Conservation (phyloP, 108 stramenopile species). For the Asterionellopsis glacialis region DNA sequence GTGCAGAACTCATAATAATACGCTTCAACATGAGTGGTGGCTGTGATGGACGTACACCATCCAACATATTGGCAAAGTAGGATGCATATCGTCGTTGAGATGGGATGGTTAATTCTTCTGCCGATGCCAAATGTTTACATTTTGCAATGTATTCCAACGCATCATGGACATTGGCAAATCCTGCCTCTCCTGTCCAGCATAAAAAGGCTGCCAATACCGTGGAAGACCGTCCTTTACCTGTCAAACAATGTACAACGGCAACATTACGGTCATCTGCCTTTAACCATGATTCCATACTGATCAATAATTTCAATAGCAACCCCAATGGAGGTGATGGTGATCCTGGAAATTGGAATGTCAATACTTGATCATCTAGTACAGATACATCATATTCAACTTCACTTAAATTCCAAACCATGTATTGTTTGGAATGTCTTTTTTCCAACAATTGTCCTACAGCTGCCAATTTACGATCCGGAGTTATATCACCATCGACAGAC, state of each 20-base stretch:
- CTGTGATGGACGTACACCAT: constrained; percentile 58
- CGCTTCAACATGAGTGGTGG: constrained; percentile 87
- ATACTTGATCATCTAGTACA: constrained; percentile 82
- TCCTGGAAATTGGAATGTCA: constrained; percentile 92
- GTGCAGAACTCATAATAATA: constrained; percentile 91
- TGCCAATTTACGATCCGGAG: constrained; percentile 65
- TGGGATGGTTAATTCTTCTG: constrained; percentile 88
- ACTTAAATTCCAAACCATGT: constrained; percentile 95
- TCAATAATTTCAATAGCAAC: constrained; percentile 81
- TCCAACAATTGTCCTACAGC: constrained; percentile 72
- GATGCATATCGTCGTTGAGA: constrained; percentile 89
- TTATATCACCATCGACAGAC: constrained; percentile 46
- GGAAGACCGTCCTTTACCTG: constrained; percentile 88
- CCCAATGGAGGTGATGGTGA: constrained; percentile 94
- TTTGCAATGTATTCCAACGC: constrained; percentile 87
- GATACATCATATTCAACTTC: constrained; percentile 90
- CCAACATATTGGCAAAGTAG: constrained; percentile 90
- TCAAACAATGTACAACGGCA: constrained; percentile 95
- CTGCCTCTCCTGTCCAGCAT: constrained; percentile 93
- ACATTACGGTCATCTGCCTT: constrained; percentile 88
- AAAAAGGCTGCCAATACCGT: constrained; percentile 89
- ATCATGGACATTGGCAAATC: constrained; percentile 64
- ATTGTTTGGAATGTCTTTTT: constrained; percentile 67
- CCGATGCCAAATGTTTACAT: constrained; percentile 53
- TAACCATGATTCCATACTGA: constrained; percentile 92